These are phyloP conservation scores for Pseudohyphozyma bogoriensis DNA, from an alignment of 768 basidiomycete species.

Conservation along the genomic window DNA sequence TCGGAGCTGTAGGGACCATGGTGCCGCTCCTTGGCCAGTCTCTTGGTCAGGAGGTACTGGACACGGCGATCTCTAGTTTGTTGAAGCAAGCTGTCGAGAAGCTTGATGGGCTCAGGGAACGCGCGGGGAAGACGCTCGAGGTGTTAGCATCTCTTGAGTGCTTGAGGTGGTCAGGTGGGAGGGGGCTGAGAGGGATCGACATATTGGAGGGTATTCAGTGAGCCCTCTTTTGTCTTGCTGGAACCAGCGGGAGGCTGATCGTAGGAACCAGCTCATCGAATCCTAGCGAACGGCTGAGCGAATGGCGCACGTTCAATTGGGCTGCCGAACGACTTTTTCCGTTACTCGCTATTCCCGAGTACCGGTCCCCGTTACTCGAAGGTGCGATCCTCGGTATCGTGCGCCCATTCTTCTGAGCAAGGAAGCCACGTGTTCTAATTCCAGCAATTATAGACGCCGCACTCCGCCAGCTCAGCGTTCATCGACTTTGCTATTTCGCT, in stretches of 20 bases:
- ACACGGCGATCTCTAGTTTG: constrained; percentile 52
- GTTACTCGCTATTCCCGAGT: constrained; percentile 5
- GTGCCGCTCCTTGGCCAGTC: constrained; percentile 40
- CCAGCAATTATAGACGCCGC: constrained; percentile 30
- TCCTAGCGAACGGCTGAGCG: constrained; percentile 41
- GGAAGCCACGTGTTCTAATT: neutral
- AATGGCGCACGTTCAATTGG: constrained; percentile 15
- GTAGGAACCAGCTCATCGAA: constrained; percentile 45
- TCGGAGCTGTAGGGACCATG: constrained; percentile 54
- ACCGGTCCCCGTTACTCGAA: constrained; percentile 11
- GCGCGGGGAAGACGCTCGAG: constrained; percentile 56
- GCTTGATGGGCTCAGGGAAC: constrained; percentile 78
- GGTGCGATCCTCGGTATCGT: constrained; percentile 12
- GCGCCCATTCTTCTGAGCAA: neutral
- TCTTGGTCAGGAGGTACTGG: constrained; percentile 33
- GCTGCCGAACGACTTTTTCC: constrained; percentile 14
- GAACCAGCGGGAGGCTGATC: constrained; percentile 38
- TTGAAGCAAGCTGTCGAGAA: constrained; percentile 84
- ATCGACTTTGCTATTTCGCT: constrained; percentile 45
- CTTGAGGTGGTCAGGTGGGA: constrained; percentile 3
- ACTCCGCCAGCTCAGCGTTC: constrained; percentile 17
- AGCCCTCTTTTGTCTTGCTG: neutral
- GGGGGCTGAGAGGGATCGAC: constrained; percentile 34
- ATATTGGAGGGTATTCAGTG: constrained; percentile 43
- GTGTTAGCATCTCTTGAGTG: constrained; percentile 44